Percentiles rank a stretch among this genome's conserved stretches.
Conservation (phyloP, 495 filamentous ascomycete genomes). For the Entonaema liquescens region DNA sequence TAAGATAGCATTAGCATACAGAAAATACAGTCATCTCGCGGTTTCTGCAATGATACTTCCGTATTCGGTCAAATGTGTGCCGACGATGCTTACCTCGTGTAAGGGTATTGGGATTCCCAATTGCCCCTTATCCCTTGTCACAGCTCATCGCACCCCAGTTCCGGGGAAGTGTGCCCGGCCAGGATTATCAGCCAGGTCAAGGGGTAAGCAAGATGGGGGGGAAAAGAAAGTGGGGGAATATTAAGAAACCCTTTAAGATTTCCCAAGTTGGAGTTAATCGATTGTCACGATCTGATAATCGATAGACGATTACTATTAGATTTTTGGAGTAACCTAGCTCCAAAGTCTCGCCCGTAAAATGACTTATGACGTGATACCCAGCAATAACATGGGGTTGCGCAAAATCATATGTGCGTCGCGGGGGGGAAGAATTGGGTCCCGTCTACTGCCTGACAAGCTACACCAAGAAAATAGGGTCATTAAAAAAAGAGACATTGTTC, state of each 20-base stretch:
- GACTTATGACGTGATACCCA: conserved; percentile 5
- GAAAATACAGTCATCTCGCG: not conserved
- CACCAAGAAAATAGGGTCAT: not conserved
- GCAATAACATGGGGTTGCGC: not conserved
- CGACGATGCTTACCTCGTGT: conserved; percentile 18
- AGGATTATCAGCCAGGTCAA: conserved; percentile 39
- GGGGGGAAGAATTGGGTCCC: not conserved
- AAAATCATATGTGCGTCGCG: not conserved
- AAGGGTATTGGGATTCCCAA: conserved; percentile 6
- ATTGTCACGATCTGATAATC: conserved; percentile 35
- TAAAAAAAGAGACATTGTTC: not conserved
- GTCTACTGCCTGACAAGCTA: too few species aligned
- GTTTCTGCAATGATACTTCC: conserved; percentile 7
- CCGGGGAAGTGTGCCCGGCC: conserved; percentile 40
- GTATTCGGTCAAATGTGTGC: conserved; percentile 11
- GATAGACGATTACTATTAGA: conserved; percentile 17
- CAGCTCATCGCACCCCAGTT: conserved; percentile 30
- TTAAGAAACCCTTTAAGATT: conserved; percentile 5
- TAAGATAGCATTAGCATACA: not conserved
- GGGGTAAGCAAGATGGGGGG: conserved; percentile 11
- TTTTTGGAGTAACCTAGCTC: conserved; percentile 4
- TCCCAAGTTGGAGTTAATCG: conserved; percentile 27
- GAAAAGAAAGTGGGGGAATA: conserved; percentile 18
- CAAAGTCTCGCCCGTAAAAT: not conserved
- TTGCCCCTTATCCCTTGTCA: conserved; percentile 23